phyloP scores from a whole-genome alignment of 805 yeast genomes.

The Suhomyces xylopsoci region DNA sequence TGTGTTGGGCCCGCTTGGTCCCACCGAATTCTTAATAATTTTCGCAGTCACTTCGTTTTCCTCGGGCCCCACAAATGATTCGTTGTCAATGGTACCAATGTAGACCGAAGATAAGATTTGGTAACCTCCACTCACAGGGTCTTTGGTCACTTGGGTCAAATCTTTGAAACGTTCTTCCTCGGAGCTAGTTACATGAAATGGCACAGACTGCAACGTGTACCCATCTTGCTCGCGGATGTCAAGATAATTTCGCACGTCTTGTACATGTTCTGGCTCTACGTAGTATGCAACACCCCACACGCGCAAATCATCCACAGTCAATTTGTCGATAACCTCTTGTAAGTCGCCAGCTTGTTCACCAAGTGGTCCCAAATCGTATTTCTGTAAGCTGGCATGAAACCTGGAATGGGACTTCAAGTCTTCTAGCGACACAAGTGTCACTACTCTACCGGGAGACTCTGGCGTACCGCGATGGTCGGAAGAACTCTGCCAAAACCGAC shows the following conservation, averaged over 20 bases:
- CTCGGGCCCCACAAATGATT: conserved; percentile 85
- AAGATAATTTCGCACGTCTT: conserved; percentile 61
- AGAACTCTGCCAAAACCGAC: conserved; percentile 91
- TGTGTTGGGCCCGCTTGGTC: conserved; percentile 79
- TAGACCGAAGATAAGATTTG: conserved; percentile 62
- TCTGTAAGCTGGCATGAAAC: conserved; percentile 43
- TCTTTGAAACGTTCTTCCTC: conserved; percentile 9
- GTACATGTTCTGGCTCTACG: conserved; percentile 62
- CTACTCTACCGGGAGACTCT: conserved; percentile 85
- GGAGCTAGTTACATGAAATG: conserved; percentile 48
- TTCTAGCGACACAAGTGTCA: conserved; percentile 64
- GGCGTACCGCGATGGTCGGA: conserved; percentile 90
- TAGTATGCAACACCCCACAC: conserved; percentile 86
- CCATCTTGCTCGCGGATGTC: conserved; percentile 90
- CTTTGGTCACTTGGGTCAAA: conserved; percentile 13
- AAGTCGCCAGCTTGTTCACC: conserved; percentile 13
- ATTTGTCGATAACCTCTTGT: conserved; percentile 9
- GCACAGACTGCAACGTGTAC: conserved; percentile 65
- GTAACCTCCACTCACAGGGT: conserved; percentile 33
- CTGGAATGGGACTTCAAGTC: conserved; percentile 43
- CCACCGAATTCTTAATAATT: conserved; percentile 53
- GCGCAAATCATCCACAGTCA: conserved; percentile 43
- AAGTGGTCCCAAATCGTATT: conserved; percentile 23
- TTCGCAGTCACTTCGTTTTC: conserved; percentile 53
- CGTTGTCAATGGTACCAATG: conserved; percentile 79